Base-by-base conservation (phyloP, 768 basidiomycete species). In the Brasilioporus rufonigricans region DNA sequence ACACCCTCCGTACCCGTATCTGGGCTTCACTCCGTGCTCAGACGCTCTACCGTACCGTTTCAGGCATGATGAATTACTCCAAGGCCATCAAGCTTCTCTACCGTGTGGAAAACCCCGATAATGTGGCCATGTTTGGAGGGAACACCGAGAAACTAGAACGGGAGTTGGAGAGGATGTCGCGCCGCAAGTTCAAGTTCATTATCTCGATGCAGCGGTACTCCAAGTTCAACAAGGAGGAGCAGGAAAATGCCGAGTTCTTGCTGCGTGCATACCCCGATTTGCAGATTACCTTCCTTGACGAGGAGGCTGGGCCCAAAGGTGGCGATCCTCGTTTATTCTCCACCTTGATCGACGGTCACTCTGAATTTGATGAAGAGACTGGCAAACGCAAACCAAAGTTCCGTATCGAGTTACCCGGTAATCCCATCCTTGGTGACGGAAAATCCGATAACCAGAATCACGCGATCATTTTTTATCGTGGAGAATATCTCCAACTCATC, bases 381-480 rank as follows among this genome's bases (percentile, higher is more conserved):
- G 93, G 93, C 54, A 90, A 88, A 73, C 80, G 97, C 57, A 87
- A 91, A 67, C 95, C 97, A 63, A 98, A 99, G 78, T 99, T 98
- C 82, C 85, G 95, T 59, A 80, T 99, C 61, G 96, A 99, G 72
- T 78, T 99, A 4, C 97, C 97, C 31, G 97, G 97, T 44, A 99
- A 99, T 70, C 97, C 97, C 10, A 99, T 99, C 67, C 85, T 98
- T 45, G 97, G 97, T 58, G 97, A 99, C 66, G 97, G 97, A 51
- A 99, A 99, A 76, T 96, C 93, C 14, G 97, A 98, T 74, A 99
- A 99, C 72, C 97, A 99, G 79, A 99, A 99, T 73, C 97, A 99
- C 68, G 96, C 97, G 27, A 98, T 99, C 65, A 80, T 98, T 66
- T 99, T 99, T 80, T 97, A 98, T 73, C 93, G 97, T 44, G 97